Evolutionary conservation across 345 rosid genomes (phyloP).

Genomic region (Dipteronia dyeriana): DNA sequence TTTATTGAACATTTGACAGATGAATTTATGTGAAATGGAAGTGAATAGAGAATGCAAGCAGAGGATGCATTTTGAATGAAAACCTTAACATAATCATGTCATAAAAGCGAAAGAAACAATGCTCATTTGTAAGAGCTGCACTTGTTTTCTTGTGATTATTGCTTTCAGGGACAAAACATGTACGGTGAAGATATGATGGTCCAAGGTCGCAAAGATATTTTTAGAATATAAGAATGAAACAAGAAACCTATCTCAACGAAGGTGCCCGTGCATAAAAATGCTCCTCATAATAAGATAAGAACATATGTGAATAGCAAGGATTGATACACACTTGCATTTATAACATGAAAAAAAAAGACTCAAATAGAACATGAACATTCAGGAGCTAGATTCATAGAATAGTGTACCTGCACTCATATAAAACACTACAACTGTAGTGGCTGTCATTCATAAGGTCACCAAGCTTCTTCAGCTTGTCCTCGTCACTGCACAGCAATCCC

Average conservation of each 20-base stretch:
- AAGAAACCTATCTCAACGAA: background rate
- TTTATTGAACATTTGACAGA: background rate
- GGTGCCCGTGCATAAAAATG: background rate
- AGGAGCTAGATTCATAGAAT: background rate
- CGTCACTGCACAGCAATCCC: conserved; percentile 60
- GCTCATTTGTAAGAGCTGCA: background rate
- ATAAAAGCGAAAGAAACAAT: background rate
- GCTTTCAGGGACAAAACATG: background rate
- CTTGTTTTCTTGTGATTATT: background rate
- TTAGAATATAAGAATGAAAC: background rate
- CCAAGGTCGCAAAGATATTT: too few relatives aligned
- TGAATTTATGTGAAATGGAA: background rate
- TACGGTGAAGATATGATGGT: background rate
- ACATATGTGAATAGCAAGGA: background rate
- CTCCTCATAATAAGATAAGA: background rate
- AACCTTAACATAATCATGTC: too few relatives aligned
- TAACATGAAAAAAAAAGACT: background rate
- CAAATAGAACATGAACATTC: background rate
- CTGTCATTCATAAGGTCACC: conserved; percentile 94
- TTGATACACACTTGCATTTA: background rate
- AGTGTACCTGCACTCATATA: conserved; percentile 92
- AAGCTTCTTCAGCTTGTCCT: conserved; percentile 80
- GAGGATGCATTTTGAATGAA: too few relatives aligned
- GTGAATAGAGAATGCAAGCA: too few relatives aligned
- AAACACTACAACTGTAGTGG: conserved; percentile 89